Evolutionary conservation across 345 rosid genomes (phyloP), one percentile per base, ranked within the genome.

Genomic region (Gossypium arboreum): DNA sequence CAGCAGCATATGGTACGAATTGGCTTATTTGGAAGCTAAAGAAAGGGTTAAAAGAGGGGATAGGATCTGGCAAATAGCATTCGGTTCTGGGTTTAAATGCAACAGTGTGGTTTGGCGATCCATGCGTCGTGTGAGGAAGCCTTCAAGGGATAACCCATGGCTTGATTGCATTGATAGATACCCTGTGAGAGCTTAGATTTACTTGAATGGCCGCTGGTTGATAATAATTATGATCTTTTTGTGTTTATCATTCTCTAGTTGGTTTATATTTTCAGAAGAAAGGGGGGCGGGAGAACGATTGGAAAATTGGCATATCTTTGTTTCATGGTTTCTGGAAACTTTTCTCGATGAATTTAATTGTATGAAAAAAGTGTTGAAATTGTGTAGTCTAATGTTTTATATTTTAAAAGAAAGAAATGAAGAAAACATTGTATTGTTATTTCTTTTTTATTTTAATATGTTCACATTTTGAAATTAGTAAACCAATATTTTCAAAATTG

Each of bases 31-130:
- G 85, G 98, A 94, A 71, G 98, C 98, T 12, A 94, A 92, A 79
- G 97, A 90, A 65, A 87, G 82, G 80, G 92, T 94, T 1, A 87
- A 81, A 59, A 85, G 87, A 43, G 98, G 98, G 0, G 98, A 94
- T 22, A 83, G 98, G 78, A 82, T 94, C 41, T 94, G 98, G 98
- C 98, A 94, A 82, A 83, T 92, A 1, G 88, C 98, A 0, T 94
- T 90, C 22, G 98, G 98, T 43, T 92, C 98, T 0, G 98, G 98
- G 39, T 92, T 94, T 52, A 94, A 94, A 89, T 94, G 98, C 85
- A 94, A 92, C 82, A 94, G 95, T 54, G 79, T 89, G 69, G 98
- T 94, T n/a, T 94, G 95, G 98, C 83, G 81, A 75, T 83, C 98
- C 3, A 87, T 91, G 89, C 81, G 85, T 22, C 87, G 94, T 9